Conservation (phyloP, 345 rosid species). For the Citrus hindsii region DNA sequence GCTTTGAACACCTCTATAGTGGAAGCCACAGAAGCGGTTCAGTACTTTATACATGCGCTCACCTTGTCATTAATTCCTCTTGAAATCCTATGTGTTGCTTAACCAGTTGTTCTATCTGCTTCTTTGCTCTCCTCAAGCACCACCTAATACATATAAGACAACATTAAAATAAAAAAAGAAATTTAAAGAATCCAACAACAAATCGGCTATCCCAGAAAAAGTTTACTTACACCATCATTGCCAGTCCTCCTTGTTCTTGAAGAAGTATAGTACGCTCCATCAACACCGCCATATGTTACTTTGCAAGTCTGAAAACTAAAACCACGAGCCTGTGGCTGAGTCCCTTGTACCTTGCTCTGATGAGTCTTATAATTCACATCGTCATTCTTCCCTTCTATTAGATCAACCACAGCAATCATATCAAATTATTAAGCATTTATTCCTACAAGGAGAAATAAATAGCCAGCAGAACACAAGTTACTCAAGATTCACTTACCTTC, state of each 20-base stretch:
- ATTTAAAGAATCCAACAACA: not conserved
- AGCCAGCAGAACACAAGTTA: not conserved
- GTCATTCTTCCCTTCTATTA: constrained; percentile 36
- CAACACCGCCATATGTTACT: constrained; percentile 76
- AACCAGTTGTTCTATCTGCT: constrained; percentile 73
- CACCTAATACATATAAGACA: constrained; percentile 34
- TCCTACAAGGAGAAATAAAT: not conserved
- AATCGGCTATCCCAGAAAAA: not conserved
- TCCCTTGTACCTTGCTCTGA: constrained; percentile 20
- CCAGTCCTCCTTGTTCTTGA: constrained; percentile 55
- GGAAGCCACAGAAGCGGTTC: not conserved
- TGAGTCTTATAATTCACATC: constrained; percentile 27
- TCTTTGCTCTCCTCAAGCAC: constrained; percentile 79
- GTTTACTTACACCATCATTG: constrained; percentile 66
- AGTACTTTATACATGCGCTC: not conserved
- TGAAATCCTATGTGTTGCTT: constrained; percentile 75
- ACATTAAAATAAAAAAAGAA: not conserved
- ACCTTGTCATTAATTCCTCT: constrained; percentile 87
- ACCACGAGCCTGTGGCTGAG: constrained; percentile 27
- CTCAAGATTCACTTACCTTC: constrained; percentile 36
- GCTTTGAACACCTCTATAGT: not conserved
- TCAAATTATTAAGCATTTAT: not conserved
- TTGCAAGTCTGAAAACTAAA: constrained; percentile 45
- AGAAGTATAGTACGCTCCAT: constrained; percentile 79
- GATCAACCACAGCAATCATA: constrained; percentile 14